Base-by-base conservation (phyloP, 1,284 basidiomycete genomes). In the Ganoderma resinaceum region DNA sequence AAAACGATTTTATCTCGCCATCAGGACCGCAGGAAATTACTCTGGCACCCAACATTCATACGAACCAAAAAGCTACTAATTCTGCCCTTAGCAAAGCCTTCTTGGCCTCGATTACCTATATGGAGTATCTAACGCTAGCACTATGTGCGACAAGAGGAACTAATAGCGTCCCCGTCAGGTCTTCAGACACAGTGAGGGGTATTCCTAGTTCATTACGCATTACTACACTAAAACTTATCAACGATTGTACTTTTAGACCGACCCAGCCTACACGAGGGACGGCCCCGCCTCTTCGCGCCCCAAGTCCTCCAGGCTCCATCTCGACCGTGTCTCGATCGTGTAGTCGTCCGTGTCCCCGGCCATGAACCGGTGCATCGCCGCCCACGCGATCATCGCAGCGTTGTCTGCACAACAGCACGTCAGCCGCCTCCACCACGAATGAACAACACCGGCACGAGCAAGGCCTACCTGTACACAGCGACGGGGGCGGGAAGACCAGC, bases 331-430 rank as follows among this genome's bases (percentile, higher is more conserved):
- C 57, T 84, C 84, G 23, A 89, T 86, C 42, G 82, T 83, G 77
- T 89, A 94, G 35, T 83, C 84, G 73, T 98, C 96, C 52, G 84
- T 81, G 71, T 91, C 87, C 2, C 82, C 82, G 0, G 81, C 81
- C n/a, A 91, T 83, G 70, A 97, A 92, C 14, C 95, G 88, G 72
- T 92, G 81, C 85, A 96, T 91, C 0, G 94, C 91, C 7, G 95
- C 91, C 93, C 93, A 96, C 1, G 87, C 96, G 72, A 98, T 94
- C 96, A 98, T 98, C 1, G 90, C 96, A 0, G 96, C 96, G 77
- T 98, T 98, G 75, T 98, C 96, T 95, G 71, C n/a, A 20, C 67
- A 11, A 29, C 65, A 58, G 11, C 61, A 14, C 23, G 35, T 29
- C 26, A 62, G 18, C 49, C 57, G 66, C 23, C 38, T 46, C 12